These are phyloP conservation scores for Mychonastes homosphaera DNA, from an alignment of 139 green algal genomes.

Conservation along the genomic window DNA sequence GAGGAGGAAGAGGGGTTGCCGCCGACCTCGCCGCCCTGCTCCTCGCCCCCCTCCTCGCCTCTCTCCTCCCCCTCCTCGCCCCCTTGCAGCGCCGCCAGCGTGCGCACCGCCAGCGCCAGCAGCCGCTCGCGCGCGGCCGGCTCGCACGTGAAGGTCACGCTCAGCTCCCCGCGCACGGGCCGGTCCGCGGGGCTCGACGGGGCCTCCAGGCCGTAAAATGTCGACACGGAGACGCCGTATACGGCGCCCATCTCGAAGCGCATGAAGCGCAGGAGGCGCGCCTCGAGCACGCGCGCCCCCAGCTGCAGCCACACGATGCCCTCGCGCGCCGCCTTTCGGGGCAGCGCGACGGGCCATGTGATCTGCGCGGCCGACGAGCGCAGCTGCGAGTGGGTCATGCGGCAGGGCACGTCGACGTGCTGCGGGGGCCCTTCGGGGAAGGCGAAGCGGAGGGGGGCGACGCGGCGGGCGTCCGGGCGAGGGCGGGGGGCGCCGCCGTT, in stretches of 20 bases:
- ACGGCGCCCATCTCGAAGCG: conserved; percentile 68
- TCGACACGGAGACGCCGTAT: conserved; percentile 35
- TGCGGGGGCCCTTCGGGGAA: no score
- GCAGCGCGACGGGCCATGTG: conserved; percentile 60
- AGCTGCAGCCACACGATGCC: conserved; percentile 28
- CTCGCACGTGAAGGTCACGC: conserved; percentile 72
- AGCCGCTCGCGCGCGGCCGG: conserved; percentile 36
- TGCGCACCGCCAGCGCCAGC: conserved; percentile 45
- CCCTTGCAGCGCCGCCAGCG: conserved; percentile 44
- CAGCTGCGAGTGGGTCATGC: conserved; percentile 41
- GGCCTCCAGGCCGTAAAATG: conserved; percentile 48
- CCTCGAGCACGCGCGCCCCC: conserved; percentile 54
- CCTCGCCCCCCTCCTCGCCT: conserved; percentile 47
- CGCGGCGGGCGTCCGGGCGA: no score
- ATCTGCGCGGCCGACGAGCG: no score
- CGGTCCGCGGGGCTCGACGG: conserved; percentile 29
- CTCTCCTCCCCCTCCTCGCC: conserved; percentile 37
- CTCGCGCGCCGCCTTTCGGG: conserved; percentile 12
- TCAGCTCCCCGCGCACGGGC: conserved; percentile 49
- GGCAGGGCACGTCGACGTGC: conserved; percentile 54
- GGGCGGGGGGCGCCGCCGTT: no score
- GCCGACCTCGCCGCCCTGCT: conserved; percentile 38
- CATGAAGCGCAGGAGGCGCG: conserved; percentile 53
- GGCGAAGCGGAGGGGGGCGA: no score
- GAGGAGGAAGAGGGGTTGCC: neutral